Conservation (phyloP, 2,329 filamentous ascomycete species). For the Simplicillium sp. region DNA sequence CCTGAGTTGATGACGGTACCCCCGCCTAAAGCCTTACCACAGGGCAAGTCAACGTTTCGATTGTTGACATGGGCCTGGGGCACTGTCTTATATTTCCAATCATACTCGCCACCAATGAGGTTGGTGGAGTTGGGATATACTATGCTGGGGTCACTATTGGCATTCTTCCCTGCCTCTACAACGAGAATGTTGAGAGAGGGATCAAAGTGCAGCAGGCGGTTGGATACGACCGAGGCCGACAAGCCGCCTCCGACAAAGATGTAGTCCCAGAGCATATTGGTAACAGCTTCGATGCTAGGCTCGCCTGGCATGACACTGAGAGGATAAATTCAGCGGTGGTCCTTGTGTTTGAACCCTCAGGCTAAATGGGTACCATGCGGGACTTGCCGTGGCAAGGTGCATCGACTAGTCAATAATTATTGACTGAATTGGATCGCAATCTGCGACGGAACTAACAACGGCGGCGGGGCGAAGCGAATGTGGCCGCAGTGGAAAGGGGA, state of each 20-base stretch:
- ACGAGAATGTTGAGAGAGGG: constrained; percentile 21
- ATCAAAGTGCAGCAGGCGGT: constrained; percentile 17
- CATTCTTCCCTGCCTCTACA: constrained; percentile 25
- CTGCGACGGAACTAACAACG: no score
- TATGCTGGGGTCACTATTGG: constrained; percentile 14
- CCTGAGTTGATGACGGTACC: constrained; percentile 26
- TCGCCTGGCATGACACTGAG: not conserved
- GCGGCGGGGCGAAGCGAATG: no score
- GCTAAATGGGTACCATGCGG: no score
- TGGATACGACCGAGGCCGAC: constrained; percentile 23
- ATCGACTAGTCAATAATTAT: no score
- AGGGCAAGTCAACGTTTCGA: constrained; percentile 13
- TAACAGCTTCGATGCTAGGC: not conserved
- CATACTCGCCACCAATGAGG: constrained; percentile 17
- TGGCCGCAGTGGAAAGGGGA: no score
- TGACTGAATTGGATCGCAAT: no score
- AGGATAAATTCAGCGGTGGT: not conserved
- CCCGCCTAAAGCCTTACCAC: constrained; percentile 28
- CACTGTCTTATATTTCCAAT: constrained; percentile 21
- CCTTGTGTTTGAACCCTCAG: no score
- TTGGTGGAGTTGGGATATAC: constrained; percentile 17
- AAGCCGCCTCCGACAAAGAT: constrained; percentile 28
- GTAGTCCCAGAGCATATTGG: constrained; percentile 17
- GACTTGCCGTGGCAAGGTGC: no score
- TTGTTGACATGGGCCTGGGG: constrained; percentile 16